Conservation (phyloP, 2,329 filamentous ascomycete genomes). For the Aureobasidium mangrovei region DNA sequence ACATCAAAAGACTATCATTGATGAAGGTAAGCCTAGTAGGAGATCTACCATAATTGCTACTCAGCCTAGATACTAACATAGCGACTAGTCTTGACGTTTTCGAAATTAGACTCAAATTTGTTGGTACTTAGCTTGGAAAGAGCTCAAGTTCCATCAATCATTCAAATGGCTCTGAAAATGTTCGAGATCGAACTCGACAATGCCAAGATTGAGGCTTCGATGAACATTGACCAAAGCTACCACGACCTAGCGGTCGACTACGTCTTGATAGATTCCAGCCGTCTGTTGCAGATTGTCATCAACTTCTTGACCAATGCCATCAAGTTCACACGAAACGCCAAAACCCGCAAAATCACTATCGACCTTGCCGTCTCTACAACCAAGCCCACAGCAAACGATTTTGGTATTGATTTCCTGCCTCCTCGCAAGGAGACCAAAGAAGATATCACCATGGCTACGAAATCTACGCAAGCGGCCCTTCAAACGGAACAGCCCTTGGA, state of each 20-base stretch:
- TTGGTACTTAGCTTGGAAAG: slow-evolving; percentile 33
- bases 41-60: too few species aligned
- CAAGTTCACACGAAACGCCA: slow-evolving; percentile 32
- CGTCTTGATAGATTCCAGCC: slow-evolving; percentile 29
- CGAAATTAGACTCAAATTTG: slow-evolving; percentile 26
- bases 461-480: background rate
- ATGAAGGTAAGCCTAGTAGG: slow-evolving; percentile 15
- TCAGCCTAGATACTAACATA: slow-evolving; percentile 19
- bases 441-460: background rate
- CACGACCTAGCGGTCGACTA: slow-evolving; percentile 24
- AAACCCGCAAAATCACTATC: slow-evolving; percentile 29
- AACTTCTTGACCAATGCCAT: slow-evolving; percentile 33
- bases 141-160: slow-evolving; percentile 28
- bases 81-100: slow-evolving; percentile 32
- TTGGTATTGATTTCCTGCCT: slow-evolving; percentile 26
- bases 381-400: slow-evolving; percentile 25
- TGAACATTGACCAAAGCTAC: slow-evolving; percentile 26
- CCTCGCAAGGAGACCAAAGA: slow-evolving; percentile 1
- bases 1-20: slow-evolving; percentile 34
- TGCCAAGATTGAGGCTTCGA: slow-evolving; percentile 24
- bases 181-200: slow-evolving; percentile 31
- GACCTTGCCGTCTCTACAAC: slow-evolving; percentile 28
- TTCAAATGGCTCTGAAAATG: slow-evolving; percentile 29
- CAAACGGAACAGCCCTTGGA: slow-evolving; percentile 16
- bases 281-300: slow-evolving; percentile 31